Base-by-base conservation (phyloP, 129 eudicot genomes). In the Dittrichia graveolens region DNA sequence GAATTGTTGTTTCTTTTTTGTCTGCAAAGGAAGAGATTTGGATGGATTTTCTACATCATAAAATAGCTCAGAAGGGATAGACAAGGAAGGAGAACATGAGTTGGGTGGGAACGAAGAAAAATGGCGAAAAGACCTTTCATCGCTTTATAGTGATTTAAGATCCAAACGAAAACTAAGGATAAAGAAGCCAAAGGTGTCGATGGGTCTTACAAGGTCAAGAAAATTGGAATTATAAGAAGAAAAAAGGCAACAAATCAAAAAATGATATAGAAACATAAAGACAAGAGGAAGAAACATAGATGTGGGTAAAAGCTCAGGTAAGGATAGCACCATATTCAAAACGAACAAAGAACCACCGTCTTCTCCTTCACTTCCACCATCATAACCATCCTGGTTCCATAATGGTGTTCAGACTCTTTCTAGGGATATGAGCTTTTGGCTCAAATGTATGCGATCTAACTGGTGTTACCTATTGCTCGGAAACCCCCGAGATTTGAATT, bases 191-290 rank as follows among this genome's bases (percentile, higher is more conserved):
- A 11, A 68, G 5, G 39, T 8, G 49, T 59, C 1, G 4, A 9
- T 18, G 87, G 91, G 95, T 91, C 97, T 91, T 88, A 91, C 96
- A 88, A 91, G 96, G 97, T 91, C 97, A 91, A 91, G 97, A 91
- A 91, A 44, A 78, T 13, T 12, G 37, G 8, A 35, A 39, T 10
- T 7, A 9, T 6, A 50, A 40, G 37, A 76, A 19, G 75, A 65
- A 48, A 5, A 85, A 88, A 85, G 85, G 81, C 88, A 84, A 88
- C 87, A 85, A 87, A 85, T 87, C 86, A 86, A 85, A 86, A 69
- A 74, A 66, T 15, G 62, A 64, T 61, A 43, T 47, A 38, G 43
- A 71, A 14, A 46, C 0, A 18, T 44, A 45, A 45, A 49, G 47
- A 15, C 42, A n/a, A n/a, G 18, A 47, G 15, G 46, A 82, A 8